Evolutionary conservation across 345 rosid genomes (phyloP).

Genomic region (Aquilaria yunnanensis): DNA sequence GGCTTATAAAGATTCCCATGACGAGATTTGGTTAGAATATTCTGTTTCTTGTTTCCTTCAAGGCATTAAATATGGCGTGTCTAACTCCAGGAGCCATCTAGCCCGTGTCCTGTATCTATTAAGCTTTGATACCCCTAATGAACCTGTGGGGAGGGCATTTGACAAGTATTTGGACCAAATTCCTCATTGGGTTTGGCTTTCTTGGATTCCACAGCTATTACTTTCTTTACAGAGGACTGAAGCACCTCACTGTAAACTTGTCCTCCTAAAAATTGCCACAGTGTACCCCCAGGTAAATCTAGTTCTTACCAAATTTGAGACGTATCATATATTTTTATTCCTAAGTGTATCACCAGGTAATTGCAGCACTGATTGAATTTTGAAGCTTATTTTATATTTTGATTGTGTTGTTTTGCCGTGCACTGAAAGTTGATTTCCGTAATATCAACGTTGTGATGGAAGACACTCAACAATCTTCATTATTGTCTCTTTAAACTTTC

Average conservation of each 20-base stretch:
- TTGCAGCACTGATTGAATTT: no score
- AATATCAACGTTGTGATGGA: no score
- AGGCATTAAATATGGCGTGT: constrained; percentile 92
- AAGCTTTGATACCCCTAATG: constrained; percentile 89
- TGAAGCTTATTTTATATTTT: no score
- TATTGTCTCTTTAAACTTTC: no score
- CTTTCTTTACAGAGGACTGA: constrained; percentile 98
- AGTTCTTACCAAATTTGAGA: neutral
- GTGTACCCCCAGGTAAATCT: constrained; percentile 79
- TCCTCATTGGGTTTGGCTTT: constrained; percentile 99
- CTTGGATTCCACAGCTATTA: constrained; percentile 95
- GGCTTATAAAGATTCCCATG: constrained; percentile 83
- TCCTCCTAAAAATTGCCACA: constrained; percentile 80
- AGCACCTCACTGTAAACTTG: constrained; percentile 97
- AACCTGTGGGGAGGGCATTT: constrained; percentile 92
- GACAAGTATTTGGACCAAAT: constrained; percentile 91
- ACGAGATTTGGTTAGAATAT: constrained; percentile 96
- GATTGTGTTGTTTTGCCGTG: no score
- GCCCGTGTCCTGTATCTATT: constrained; percentile 96
- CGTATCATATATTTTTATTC: no score
- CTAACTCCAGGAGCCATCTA: constrained; percentile 91
- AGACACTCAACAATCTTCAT: no score
- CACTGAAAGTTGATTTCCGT: no score
- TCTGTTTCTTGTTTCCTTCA: constrained; percentile 98
- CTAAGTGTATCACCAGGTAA: no score